Evolutionary conservation across 768 basidiomycete species (phyloP).

Genomic region (Lactarius deliciosus): DNA sequence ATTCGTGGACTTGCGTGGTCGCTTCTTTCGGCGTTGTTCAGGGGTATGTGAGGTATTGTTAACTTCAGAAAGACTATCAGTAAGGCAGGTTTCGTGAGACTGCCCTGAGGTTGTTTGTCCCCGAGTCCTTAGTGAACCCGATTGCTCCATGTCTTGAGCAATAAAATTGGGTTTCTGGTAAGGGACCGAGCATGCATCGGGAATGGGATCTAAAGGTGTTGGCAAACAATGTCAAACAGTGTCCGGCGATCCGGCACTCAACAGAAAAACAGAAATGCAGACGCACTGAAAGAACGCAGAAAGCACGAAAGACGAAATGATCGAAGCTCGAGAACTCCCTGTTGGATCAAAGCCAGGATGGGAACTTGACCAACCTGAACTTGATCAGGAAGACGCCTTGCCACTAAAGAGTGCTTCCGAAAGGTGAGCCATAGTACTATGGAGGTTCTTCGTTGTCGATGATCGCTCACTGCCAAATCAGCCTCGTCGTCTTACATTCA

Average conservation of each 20-base stretch:
- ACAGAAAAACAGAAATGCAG: background rate
- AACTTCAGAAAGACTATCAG: conserved; percentile 8
- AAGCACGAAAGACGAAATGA: conserved; percentile 5
- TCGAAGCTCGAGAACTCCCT: conserved; percentile 43
- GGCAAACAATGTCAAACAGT: conserved; percentile 8
- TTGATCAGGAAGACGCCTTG: conserved; percentile 37
- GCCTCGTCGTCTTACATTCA: conserved; percentile 63
- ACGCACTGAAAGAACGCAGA: background rate
- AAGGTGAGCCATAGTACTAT: conserved; percentile 45
- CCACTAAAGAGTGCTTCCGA: conserved; percentile 51
- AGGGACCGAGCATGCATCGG: background rate
- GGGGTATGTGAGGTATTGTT: conserved; percentile 7
- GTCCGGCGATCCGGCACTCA: background rate
- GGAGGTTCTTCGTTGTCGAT: conserved; percentile 7
- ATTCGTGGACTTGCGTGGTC: conserved; percentile 12
- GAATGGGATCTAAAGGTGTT: conserved; percentile 9
- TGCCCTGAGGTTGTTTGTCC: background rate
- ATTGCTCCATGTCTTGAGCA: conserved; percentile 5
- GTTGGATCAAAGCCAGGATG: conserved; percentile 58
- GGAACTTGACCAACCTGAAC: conserved; percentile 51
- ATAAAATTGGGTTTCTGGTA: background rate
- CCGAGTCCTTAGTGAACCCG: conserved; percentile 3
- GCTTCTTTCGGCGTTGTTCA: conserved; percentile 24
- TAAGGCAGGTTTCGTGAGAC: conserved; percentile 1
- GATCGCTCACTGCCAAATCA: conserved; percentile 33